These are phyloP conservation scores for Apiospora koreana DNA, from an alignment of 2,329 filamentous ascomycete genomes.

Conservation along the genomic window DNA sequence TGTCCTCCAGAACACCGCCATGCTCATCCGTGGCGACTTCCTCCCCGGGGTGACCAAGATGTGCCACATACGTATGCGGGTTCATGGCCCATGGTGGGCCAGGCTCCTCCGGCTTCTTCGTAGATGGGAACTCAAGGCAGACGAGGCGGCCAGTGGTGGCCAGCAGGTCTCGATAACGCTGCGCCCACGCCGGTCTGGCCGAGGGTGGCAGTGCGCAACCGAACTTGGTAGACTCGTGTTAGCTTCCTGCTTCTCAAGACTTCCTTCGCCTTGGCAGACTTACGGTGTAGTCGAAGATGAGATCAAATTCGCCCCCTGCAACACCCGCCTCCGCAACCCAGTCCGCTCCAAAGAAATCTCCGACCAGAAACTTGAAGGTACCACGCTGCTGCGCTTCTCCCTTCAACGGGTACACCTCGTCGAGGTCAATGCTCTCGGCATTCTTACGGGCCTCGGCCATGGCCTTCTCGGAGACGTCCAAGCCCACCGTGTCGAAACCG, in stretches of 20 bases:
- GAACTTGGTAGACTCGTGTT: constrained; percentile 45
- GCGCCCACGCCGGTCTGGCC: constrained; percentile 54
- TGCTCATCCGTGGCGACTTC: constrained; percentile 59
- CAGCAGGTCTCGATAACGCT: constrained; percentile 52
- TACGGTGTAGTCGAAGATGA: constrained; percentile 67
- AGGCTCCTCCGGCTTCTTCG: constrained; percentile 63
- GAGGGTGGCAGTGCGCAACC: constrained; percentile 61
- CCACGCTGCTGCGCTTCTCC: constrained; percentile 44
- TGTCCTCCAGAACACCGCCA: constrained; percentile 37
- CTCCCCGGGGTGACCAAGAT: constrained; percentile 70
- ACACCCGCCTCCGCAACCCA: constrained; percentile 50
- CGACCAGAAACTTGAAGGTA: constrained; percentile 54
- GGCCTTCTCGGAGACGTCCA: constrained; percentile 63
- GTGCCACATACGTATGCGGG: constrained; percentile 69
- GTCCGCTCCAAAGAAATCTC: constrained; percentile 67
- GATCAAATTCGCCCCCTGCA: constrained; percentile 56
- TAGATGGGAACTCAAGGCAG: constrained; percentile 77
- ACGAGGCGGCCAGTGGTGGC: constrained; percentile 51
- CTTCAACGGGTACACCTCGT: constrained; percentile 25
- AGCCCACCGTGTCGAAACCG: constrained; percentile 76
- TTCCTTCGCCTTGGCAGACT: constrained; percentile 20
- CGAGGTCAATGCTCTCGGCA: constrained; percentile 39
- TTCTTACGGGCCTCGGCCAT: constrained; percentile 48
- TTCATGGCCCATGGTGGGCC: constrained; percentile 76
- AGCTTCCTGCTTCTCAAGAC: not conserved